Evolutionary conservation across 1,139 yeast species (phyloP).

Genomic region (Taphrina pruni): DNA sequence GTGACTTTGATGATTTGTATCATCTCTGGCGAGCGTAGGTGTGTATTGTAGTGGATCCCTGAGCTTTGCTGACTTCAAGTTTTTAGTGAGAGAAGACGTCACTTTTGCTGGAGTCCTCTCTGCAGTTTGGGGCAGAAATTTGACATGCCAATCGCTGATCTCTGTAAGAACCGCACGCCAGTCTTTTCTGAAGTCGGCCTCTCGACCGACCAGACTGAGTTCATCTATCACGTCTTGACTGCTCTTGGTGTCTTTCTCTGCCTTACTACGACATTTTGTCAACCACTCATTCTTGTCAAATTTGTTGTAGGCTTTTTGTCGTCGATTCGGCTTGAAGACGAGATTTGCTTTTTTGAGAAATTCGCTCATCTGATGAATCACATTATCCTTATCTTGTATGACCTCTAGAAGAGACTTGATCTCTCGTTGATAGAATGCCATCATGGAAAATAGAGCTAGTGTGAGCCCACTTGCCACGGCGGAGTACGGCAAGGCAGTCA

Average conservation of each 20-base stretch:
- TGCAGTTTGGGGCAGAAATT: conserved; percentile 12
- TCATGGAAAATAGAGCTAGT: conserved; percentile 28
- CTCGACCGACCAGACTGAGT: conserved; percentile 21
- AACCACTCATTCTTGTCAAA: conserved; percentile 22
- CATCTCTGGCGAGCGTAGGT: conserved; percentile 1
- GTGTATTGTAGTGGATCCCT: not conserved
- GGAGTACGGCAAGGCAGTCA: conserved; percentile 11
- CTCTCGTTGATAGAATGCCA: conserved; percentile 26
- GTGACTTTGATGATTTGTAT: conserved; percentile 9
- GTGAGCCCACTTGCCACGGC: conserved; percentile 27
- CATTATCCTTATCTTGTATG: conserved; percentile 30
- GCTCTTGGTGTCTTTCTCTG: conserved; percentile 5
- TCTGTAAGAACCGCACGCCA: conserved; percentile 22
- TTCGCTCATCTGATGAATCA: conserved; percentile 24
- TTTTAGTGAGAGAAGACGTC: not conserved
- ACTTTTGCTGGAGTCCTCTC: conserved; percentile 18
- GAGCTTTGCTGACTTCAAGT: not conserved
- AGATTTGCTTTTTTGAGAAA: conserved; percentile 16
- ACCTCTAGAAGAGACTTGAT: conserved; percentile 8
- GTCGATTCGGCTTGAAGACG: conserved; percentile 25
- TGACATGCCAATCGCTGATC: conserved; percentile 15
- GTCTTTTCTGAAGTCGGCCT: conserved; percentile 17
- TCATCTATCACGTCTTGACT: conserved; percentile 27
- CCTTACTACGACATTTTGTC: conserved; percentile 5
- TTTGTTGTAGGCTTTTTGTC: conserved; percentile 11